Conservation (phyloP, 345 rosid species). For the Gossypium anomalum region DNA sequence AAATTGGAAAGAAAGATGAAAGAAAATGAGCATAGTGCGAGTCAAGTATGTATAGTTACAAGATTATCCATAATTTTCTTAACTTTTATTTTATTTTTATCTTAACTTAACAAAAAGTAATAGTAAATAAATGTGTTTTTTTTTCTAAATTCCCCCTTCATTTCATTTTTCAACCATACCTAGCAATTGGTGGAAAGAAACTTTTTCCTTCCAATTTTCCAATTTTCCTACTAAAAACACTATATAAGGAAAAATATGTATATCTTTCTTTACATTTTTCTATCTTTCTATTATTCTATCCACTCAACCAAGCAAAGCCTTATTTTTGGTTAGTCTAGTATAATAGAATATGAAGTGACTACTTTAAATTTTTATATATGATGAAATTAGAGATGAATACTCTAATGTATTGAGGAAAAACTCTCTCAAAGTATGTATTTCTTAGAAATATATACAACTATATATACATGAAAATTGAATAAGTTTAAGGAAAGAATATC, state of each 20-base stretch:
- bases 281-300: background rate
- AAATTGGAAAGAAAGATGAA: background rate
- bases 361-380: background rate
- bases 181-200: background rate
- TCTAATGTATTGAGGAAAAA: too few species aligned
- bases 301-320: background rate
- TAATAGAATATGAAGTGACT: background rate
- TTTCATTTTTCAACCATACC: background rate
- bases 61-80: background rate
- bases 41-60: background rate
- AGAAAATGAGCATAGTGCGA: background rate
- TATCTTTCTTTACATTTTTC: background rate
- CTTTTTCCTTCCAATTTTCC: background rate
- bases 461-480: background rate
- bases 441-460: background rate
- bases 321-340: background rate
- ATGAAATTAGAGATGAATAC: too few species aligned
- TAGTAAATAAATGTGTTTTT: background rate
- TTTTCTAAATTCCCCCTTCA: background rate
- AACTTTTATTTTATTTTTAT: background rate
- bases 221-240: background rate
- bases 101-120: background rate
- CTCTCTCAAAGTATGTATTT: too few species aligned
- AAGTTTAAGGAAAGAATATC: too few species aligned
- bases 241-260: background rate